Conservation (phyloP, 2,329 filamentous ascomycete genomes). For the Bipolaris zeicola region DNA sequence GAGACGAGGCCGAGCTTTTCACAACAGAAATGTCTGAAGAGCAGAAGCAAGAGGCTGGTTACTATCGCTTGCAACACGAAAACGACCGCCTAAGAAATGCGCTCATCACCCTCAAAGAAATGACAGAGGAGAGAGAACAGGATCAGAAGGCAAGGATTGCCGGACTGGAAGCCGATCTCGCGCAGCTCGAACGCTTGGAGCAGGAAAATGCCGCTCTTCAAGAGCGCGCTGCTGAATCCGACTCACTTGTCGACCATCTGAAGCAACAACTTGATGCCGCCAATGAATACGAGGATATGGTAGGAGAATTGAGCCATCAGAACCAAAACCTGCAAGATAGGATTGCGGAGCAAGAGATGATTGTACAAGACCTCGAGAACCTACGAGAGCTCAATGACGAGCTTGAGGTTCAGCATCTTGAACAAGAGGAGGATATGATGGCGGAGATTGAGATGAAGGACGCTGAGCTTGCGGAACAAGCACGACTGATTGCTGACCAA, state of each 20-base stretch:
- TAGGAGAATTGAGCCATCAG: slow-evolving; percentile 86
- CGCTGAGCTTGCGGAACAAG: slow-evolving; percentile 79
- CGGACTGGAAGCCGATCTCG: slow-evolving; percentile 45
- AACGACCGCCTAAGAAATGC: slow-evolving; percentile 89
- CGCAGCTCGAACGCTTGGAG: slow-evolving; percentile 45
- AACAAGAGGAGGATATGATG: slow-evolving; percentile 92
- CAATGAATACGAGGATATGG: slow-evolving; percentile 87
- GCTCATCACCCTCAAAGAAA: slow-evolving; percentile 79
- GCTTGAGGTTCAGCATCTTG: slow-evolving; percentile 88
- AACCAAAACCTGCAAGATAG: slow-evolving; percentile 84
- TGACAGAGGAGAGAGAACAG: slow-evolving; percentile 82
- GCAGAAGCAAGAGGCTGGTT: slow-evolving; percentile 83
- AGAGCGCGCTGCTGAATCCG: slow-evolving; percentile 73
- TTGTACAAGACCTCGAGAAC: slow-evolving; percentile 85
- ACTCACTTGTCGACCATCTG: slow-evolving; percentile 81
- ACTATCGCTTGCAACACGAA: slow-evolving; percentile 87
- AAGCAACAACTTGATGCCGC: slow-evolving; percentile 90
- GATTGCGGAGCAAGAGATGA: slow-evolving; percentile 79
- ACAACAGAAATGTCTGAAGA: slow-evolving; percentile 85
- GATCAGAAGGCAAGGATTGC: slow-evolving; percentile 66
- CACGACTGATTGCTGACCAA: slow-evolving; percentile 73
- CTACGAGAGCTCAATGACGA: slow-evolving; percentile 94
- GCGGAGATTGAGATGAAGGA: slow-evolving; percentile 92
- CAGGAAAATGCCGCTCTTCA: slow-evolving; percentile 72
- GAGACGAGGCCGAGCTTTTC: slow-evolving; percentile 85